Evolutionary conservation across 768 basidiomycete species (phyloP).

Genomic region (Tylopilus rubrobrunneus): DNA sequence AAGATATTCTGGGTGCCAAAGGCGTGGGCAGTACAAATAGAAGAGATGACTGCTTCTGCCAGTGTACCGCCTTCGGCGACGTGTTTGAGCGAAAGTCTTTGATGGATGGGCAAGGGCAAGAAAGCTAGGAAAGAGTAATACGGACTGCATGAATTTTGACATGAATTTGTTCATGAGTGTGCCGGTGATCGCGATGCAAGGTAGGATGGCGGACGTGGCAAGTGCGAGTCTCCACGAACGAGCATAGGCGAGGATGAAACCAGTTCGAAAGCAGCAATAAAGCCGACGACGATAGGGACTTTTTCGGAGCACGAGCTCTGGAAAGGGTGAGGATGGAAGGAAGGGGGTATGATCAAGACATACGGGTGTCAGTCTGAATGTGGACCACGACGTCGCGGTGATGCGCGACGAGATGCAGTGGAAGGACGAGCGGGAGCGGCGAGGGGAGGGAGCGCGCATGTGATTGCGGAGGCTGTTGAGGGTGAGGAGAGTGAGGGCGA

Average conservation of each 20-base stretch:
- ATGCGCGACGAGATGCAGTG: constrained; percentile 76
- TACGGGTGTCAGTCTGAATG: constrained; percentile 85
- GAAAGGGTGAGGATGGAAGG: not conserved
- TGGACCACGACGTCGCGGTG: constrained; percentile 79
- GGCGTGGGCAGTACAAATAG: constrained; percentile 84
- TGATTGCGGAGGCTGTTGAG: constrained; percentile 21
- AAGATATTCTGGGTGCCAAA: constrained; percentile 79
- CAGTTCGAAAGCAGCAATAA: constrained; percentile 67
- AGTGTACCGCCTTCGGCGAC: constrained; percentile 78
- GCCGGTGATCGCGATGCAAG: constrained; percentile 76
- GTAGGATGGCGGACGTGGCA: constrained; percentile 76
- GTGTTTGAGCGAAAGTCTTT: constrained; percentile 63
- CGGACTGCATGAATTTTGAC: constrained; percentile 63
- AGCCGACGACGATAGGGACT: constrained; percentile 64
- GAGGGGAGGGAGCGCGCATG: constrained; percentile 14
- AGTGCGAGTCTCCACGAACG: constrained; percentile 80
- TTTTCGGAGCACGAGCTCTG: constrained; percentile 91
- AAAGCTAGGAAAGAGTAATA: constrained; percentile 9
- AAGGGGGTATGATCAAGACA: constrained; percentile 19
- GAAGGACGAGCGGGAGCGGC: constrained; percentile 44
- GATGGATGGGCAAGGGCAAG: constrained; percentile 3
- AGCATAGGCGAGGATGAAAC: constrained; percentile 71
- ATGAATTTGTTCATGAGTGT: constrained; percentile 66
- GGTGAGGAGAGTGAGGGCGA: constrained; percentile 28
- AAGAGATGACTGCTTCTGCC: constrained; percentile 91